Evolutionary conservation across 1,284 basidiomycete genomes (phyloP), one percentile per base, ranked within the genome.

Genomic region (Heliocybe sulcata): DNA sequence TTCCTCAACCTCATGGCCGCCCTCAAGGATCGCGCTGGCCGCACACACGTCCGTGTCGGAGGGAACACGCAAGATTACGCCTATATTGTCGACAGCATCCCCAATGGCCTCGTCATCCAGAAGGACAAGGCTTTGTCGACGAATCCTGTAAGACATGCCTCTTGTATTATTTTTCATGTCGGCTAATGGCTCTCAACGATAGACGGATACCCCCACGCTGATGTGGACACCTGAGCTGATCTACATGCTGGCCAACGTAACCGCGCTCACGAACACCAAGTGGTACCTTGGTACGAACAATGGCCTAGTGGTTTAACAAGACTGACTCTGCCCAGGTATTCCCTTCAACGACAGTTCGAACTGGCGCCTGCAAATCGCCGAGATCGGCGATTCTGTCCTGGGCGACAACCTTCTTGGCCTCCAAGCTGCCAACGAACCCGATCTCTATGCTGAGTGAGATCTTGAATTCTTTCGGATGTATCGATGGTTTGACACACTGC

Each of bases 1-100:
- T 88, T 92, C 67, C 76, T 92, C 16, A 92, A 92, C 67, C 77
- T 91, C 54, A 77, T 92, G 72, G 75, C 82, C 3, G 85, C 83
- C 58, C 71, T 91, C 45, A 70, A 76, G 57, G 75, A 82, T 51
- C 79, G 86, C 11, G 75, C 73, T 8, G 88, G 88, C 0, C 64
- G 74, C 3, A 74, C 86, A 3, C 67, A 72, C 45, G 69, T 91
- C 16, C 83, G 89, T 45, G 76, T 91, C 2, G 90, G 89, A 33
- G 90, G 89, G 54, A 91, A 91, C 67, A 85, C 85, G 1, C 87
- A 90, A 62, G 86, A 90, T 57, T 77, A 72, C 23, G 82, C 83
- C 10, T 72, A 71, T 0, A 65, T 83, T 45, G 76, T 80, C 0
- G 68, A 73, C 25, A 71, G 72, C 10, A 68, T 81, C 9, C 58